Evolutionary conservation across 257 asterid species (phyloP).

Genomic region (Nicotiana undulata): DNA sequence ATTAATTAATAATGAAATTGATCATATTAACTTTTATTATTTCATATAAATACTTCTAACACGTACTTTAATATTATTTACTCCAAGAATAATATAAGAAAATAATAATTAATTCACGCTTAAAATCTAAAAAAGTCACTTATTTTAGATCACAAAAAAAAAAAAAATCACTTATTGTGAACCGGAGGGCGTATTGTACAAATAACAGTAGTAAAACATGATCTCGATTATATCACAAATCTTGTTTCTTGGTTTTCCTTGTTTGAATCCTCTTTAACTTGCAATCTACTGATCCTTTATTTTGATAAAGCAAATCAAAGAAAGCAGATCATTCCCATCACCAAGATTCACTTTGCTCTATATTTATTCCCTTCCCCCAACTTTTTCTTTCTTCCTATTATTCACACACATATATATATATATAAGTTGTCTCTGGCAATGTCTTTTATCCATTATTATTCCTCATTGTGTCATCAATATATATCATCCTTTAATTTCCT

Average conservation of each 20-base stretch:
- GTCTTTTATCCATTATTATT: neutral
- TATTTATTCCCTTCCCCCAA: neutral
- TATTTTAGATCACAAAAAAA: too few relatives aligned
- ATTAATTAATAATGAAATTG: too few relatives aligned
- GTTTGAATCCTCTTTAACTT: neutral
- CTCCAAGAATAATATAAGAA: too few relatives aligned
- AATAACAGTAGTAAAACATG: too few relatives aligned
- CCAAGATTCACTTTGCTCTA: slow-evolving; percentile 30
- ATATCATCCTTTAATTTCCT: neutral
- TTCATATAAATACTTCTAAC: too few relatives aligned
- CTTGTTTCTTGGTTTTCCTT: neutral
- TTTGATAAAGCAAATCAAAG: slow-evolving; percentile 24
- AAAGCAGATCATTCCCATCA: slow-evolving; percentile 14
- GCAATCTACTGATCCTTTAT: slow-evolving; percentile 2
- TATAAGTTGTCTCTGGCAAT: neutral
- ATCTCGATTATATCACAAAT: too few relatives aligned
- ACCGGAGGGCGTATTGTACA: too few relatives aligned
- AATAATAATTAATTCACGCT: too few relatives aligned
- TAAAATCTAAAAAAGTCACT: too few relatives aligned
- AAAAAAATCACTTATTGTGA: too few relatives aligned
- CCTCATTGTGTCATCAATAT: neutral
- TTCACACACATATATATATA: neutral
- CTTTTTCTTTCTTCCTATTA: neutral
- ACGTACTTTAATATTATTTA: too few relatives aligned
- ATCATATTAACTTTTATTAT: too few relatives aligned